phyloP scores from a whole-genome alignment of 495 filamentous ascomycete genomes.

The Xylaria grammica region DNA sequence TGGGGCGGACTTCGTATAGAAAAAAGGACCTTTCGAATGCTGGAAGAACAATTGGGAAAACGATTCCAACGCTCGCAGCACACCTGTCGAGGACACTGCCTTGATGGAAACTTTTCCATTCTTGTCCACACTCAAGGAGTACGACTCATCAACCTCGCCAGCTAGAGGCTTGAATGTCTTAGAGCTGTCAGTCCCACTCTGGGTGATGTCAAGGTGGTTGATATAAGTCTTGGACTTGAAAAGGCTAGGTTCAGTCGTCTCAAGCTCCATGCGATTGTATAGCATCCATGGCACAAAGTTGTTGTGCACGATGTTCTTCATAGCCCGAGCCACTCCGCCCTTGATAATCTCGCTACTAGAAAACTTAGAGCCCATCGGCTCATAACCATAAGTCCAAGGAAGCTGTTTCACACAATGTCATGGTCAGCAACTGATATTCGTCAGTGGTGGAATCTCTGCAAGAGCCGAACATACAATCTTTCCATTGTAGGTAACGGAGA shows the following conservation, averaged over 20 bases:
- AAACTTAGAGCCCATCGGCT: slow-evolving; percentile 36
- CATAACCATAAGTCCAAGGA: slow-evolving; percentile 48
- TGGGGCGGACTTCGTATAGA: slow-evolving; percentile 71
- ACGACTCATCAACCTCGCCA: slow-evolving; percentile 73
- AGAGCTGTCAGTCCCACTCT: slow-evolving; percentile 59
- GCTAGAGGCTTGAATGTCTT: slow-evolving; percentile 61
- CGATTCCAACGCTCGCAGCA: slow-evolving; percentile 69
- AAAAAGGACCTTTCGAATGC: slow-evolving; percentile 58
- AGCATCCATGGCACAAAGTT: slow-evolving; percentile 80
- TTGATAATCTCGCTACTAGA: slow-evolving; percentile 56
- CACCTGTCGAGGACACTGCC: slow-evolving; percentile 66
- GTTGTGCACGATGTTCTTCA: slow-evolving; percentile 61
- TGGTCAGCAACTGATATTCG: slow-evolving; percentile 29
- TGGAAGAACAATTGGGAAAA: slow-evolving; percentile 78
- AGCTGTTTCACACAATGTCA: slow-evolving; percentile 43
- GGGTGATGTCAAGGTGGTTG: slow-evolving; percentile 61
- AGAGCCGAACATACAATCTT: slow-evolving; percentile 52
- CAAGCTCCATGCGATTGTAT: slow-evolving; percentile 56
- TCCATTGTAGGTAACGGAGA: slow-evolving; percentile 63
- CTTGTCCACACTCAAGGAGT: slow-evolving; percentile 62
- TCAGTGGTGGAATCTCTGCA: slow-evolving; percentile 14
- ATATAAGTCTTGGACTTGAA: slow-evolving; percentile 54
- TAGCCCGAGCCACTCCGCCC: slow-evolving; percentile 50
- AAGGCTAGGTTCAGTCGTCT: slow-evolving; percentile 64
- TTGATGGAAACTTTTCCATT: slow-evolving; percentile 63